phyloP scores from a whole-genome alignment of 805 yeast species.

The Ogataea methylovora region DNA sequence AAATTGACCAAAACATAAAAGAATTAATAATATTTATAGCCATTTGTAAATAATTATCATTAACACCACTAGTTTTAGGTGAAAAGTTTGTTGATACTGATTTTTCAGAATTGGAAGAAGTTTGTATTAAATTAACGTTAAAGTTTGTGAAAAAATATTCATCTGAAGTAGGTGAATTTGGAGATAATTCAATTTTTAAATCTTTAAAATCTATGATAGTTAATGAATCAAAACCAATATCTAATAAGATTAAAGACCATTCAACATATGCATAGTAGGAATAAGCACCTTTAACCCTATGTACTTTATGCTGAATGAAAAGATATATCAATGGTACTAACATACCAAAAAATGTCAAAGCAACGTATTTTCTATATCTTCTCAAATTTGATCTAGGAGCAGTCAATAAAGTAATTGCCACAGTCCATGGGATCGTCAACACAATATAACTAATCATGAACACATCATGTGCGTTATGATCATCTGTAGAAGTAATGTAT shows the following conservation, averaged over 20 bases:
- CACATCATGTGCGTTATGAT: constrained; percentile 92
- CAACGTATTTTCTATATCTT: constrained; percentile 44
- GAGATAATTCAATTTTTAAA: constrained; percentile 40
- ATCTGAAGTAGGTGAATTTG: constrained; percentile 17
- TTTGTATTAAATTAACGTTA: constrained; percentile 10
- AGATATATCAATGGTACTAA: constrained; percentile 79
- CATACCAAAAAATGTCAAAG: constrained; percentile 58
- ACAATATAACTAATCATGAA: constrained; percentile 90
- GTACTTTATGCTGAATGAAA: constrained; percentile 90
- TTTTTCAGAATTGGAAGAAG: not conserved
- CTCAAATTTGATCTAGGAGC: constrained; percentile 40
- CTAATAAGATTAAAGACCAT: constrained; percentile 83
- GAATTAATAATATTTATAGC: constrained; percentile 50
- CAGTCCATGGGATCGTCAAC: constrained; percentile 88
- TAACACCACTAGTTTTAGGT: constrained; percentile 14
- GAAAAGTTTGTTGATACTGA: not conserved
- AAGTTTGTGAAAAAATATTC: constrained; percentile 20
- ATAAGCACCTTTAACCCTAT: constrained; percentile 86
- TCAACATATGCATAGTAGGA: constrained; percentile 92
- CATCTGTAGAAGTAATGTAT: constrained; percentile 93
- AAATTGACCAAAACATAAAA: constrained; percentile 76
- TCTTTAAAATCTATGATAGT: constrained; percentile 62
- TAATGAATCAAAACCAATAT: constrained; percentile 79
- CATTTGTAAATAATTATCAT: constrained; percentile 27
- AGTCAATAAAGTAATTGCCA: constrained; percentile 45